These are phyloP conservation scores for Ramalina intermedia DNA, from an alignment of 495 filamentous ascomycete species.

Conservation along the genomic window DNA sequence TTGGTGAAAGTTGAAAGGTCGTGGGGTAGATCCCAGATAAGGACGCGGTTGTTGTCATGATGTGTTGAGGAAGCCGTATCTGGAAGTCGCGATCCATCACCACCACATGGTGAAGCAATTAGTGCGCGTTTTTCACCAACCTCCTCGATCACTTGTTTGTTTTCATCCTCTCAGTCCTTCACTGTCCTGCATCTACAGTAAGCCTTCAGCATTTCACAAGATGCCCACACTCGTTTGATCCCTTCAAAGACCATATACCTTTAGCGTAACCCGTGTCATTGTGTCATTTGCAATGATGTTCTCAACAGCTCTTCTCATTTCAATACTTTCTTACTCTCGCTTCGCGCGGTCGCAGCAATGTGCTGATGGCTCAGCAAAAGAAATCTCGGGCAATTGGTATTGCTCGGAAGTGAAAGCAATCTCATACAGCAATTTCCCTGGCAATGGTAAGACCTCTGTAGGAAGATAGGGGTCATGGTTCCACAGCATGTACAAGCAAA, in stretches of 20 bases:
- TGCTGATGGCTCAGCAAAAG: slow-evolving; percentile 2
- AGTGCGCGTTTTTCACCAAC: too few species aligned
- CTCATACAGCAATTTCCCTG: slow-evolving; percentile 43
- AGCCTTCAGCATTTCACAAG: not conserved
- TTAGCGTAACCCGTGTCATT: not conserved
- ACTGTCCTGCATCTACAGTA: not conserved
- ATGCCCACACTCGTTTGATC: not conserved
- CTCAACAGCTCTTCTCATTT: not conserved
- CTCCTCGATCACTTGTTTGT: too few species aligned
- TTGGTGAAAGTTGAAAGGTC: too few species aligned
- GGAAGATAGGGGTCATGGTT: too few species aligned
- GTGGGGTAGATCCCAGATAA: too few species aligned
- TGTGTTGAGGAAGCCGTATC: not conserved
- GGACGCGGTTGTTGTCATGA: too few species aligned
- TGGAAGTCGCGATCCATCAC: not conserved
- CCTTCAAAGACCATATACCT: not conserved
- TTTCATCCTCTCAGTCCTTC: not conserved
- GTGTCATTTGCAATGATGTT: not conserved
- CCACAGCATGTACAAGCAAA: too few species aligned
- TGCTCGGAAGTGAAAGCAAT: slow-evolving; percentile 45
- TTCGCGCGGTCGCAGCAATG: not conserved
- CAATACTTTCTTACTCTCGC: not conserved
- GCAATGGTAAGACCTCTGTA: slow-evolving; percentile 14
- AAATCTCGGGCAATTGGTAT: slow-evolving; percentile 26
- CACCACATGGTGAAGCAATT: too few species aligned